These are phyloP conservation scores for Xylaria castorea DNA, from an alignment of 495 filamentous ascomycete genomes.

Conservation along the genomic window DNA sequence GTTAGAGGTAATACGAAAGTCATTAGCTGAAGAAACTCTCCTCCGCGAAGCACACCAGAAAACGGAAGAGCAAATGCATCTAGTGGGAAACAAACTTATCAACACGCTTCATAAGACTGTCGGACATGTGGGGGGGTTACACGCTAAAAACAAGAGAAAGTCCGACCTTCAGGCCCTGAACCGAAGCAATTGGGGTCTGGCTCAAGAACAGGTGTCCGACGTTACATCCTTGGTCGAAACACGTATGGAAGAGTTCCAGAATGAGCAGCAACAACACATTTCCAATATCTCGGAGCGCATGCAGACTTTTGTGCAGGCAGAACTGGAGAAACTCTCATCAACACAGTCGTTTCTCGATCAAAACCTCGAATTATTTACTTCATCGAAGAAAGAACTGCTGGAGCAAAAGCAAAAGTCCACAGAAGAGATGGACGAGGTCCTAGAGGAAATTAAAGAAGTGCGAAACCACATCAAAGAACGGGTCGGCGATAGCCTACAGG, in stretches of 20 bases:
- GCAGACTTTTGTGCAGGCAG: slow-evolving; percentile 71
- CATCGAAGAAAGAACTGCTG: slow-evolving; percentile 69
- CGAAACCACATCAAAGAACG: slow-evolving; percentile 85
- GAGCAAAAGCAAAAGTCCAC: slow-evolving; percentile 72
- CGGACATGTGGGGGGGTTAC: slow-evolving; percentile 77
- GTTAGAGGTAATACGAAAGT: slow-evolving; percentile 74
- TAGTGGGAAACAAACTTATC: slow-evolving; percentile 76
- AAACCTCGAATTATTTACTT: slow-evolving; percentile 68
- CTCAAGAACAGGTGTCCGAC: slow-evolving; percentile 73
- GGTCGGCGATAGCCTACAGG: slow-evolving; percentile 84
- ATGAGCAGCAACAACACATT: slow-evolving; percentile 73
- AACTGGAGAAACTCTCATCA: slow-evolving; percentile 69
- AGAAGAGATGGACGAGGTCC: slow-evolving; percentile 86
- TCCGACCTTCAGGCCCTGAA: slow-evolving; percentile 82
- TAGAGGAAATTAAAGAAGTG: slow-evolving; percentile 89
- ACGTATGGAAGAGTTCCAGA: slow-evolving; percentile 70
- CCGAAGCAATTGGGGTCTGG: slow-evolving; percentile 76
- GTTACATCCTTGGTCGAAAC: slow-evolving; percentile 78
- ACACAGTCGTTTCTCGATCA: slow-evolving; percentile 72
- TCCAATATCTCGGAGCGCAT: slow-evolving; percentile 70
- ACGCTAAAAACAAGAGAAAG: slow-evolving; percentile 82
- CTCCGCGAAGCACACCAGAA: slow-evolving; percentile 83
- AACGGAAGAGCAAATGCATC: slow-evolving; percentile 77
- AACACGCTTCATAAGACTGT: slow-evolving; percentile 77
- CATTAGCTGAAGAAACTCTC: slow-evolving; percentile 77